Evolutionary conservation across 805 yeast species (phyloP), one percentile per base, ranked within the genome.

Genomic region (Suhomyces sp.): DNA sequence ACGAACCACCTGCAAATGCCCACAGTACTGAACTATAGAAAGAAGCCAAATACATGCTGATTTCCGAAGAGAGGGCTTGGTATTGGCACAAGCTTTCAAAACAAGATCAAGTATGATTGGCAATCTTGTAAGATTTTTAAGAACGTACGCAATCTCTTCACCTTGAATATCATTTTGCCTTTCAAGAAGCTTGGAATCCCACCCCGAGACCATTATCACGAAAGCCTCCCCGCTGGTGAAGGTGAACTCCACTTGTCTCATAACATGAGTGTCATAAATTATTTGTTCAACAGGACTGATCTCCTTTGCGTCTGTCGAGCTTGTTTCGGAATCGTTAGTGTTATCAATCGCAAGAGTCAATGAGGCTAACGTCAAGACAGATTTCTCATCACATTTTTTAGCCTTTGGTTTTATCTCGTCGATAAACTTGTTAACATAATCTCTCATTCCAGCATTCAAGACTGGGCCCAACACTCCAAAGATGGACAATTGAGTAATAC

Each of bases 221-320:
- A 92, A 68, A 0, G 96, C 91, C 63, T 93, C 98, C 49, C 98
- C 97, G 45, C 85, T 78, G 0, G 90, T 77, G 57, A 93, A 89
- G 19, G 86, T 68, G 47, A 75, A 81, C 54, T 93, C 97, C n/a
- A 83, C 73, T 54, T 87, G 89, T 55, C 87, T 89, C 0, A 90
- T 79, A 4, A 63, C 65, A 62, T 86, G 84, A 0, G 87, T 77
- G 3, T 80, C 85, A 58, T 77, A 83, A 1, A 90, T 60, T 1
- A 67, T 57, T 7, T 73, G 63, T 44, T 85, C 80, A 50, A 72
- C 73, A 20, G 46, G 37, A 8, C n/a, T 13, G 4, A 20, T 21
- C 2, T 46, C 29, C 7, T 31, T 13, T 10, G 13, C 8, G 22
- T 37, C 13, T 10, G 13, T 7, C 7, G 22, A 12, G 41, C 41